Evolutionary conservation across 2,329 filamentous ascomycete genomes (phyloP), one percentile per base, ranked within the genome.

Genomic region (Grosmannia penicillata): DNA sequence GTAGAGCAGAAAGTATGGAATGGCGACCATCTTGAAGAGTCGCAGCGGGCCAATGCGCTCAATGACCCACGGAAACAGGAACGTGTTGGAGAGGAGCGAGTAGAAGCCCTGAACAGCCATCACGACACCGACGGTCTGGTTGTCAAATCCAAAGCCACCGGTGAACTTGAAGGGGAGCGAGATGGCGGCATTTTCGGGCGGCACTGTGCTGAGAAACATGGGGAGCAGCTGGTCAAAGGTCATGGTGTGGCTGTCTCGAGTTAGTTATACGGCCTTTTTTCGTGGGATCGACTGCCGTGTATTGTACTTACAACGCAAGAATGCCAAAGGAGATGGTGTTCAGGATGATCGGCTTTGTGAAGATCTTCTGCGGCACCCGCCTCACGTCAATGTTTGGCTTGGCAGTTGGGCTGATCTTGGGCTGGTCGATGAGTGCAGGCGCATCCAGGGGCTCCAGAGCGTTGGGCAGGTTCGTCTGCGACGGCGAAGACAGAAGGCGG

Each of bases 191-290:
- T 62, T 49, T 14, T 58, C 56, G 1, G 66, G 68, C 9, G 62
- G 56, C 14, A 60, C 59, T 32, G 83, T 83, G 56, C 82, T 89
- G 53, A 98, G 74, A 49, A 98, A 85, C 2, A 95, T 82, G 0
- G 91, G 89, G 49, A 96, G 78, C 35, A 96, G 71, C 53, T 94
- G 83, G 58, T 98, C 91, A 50, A 93, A 91, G 0, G 87, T 93
- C 60, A 98, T 95, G 11, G 89, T 95, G 61, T 96, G 89, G 62
- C 87, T 94, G 31, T 28, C 7, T n/a, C 24, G 24, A 3, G 4
- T 7, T 8, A 21, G 33, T 46, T 36, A 39, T 33, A 3, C 31
- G 5, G 51, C 29, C 14, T 17, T 10, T 17, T 14, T n/a, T 17
- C 4, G 8, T 14, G 11, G 18, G 15, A 17, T 17, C 21, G 19